Conservation (phyloP, 1,284 basidiomycete genomes). For the Lignosus rhinocerotis region DNA sequence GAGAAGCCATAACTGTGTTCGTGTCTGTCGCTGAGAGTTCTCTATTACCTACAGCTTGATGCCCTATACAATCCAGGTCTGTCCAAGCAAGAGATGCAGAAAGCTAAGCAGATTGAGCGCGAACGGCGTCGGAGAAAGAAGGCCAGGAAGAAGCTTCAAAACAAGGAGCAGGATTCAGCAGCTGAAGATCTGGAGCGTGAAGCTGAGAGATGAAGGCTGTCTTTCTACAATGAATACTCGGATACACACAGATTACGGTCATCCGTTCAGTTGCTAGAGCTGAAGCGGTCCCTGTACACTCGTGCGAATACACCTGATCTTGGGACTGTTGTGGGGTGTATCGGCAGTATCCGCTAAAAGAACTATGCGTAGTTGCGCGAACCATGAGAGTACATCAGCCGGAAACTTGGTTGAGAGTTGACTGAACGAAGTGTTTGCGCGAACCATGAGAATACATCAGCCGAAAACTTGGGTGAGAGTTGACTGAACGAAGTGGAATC, state of each 20-base stretch:
- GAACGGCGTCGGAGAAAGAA: constrained; percentile 71
- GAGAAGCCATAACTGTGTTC: constrained; percentile 25
- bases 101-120: constrained; percentile 70
- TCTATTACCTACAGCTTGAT: constrained; percentile 55
- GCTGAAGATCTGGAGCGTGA: neutral
- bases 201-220: neutral
- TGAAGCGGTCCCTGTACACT: too few species aligned
- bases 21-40: neutral
- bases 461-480: too few species aligned
- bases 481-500: neutral
- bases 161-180: constrained; percentile 20
- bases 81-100: constrained; percentile 65
- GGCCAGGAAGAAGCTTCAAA: constrained; percentile 36
- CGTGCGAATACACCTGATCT: too few species aligned
- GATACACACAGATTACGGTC: too few species aligned
- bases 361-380: too few species aligned
- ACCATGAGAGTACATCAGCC: too few species aligned
- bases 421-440: neutral
- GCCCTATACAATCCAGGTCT: constrained; percentile 70
- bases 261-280: too few species aligned
- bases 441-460: too few species aligned
- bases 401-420: too few species aligned
- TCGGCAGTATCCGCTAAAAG: too few species aligned
- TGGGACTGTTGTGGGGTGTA: too few species aligned
- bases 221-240: too few species aligned